Evolutionary conservation across 805 yeast genomes (phyloP), one percentile per base, ranked within the genome.

Genomic region (Komagataella pastoris): DNA sequence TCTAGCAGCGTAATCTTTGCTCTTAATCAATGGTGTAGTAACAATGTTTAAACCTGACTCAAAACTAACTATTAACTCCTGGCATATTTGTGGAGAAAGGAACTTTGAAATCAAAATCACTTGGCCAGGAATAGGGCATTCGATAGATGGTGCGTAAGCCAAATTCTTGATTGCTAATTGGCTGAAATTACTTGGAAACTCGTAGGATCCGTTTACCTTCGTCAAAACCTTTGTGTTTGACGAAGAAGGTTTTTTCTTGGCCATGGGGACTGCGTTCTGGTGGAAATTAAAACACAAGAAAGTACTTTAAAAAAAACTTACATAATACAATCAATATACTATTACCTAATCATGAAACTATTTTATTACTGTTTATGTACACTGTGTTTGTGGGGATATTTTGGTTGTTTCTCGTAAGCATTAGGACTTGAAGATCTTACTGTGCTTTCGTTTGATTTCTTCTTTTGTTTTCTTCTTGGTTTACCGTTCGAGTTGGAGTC

Each of bases 391-490:
- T 30, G 40, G 40, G 40, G 40, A 30, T 81, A 82, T 57, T 72
- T 77, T 1, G 97, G 97, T 64, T 88, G 96, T 44, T 79, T 68
- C 63, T 90, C 98, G 60, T 91, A 91, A 0, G 97, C 96, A 66
- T 91, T 87, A 18, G 86, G 95, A 55, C 73, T 70, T 47, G 71
- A 67, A 7, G 59, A 54, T 44, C 61, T 49, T 49, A 6, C 24
- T n/a, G 30, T 49, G 46, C 17, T 49, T 47, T 21, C 54, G 44
- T 36, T 55, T 46, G n/a, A 46, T 8, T 30, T 30, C 8, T 30
- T 30, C 40, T 30, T 30, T 43, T 10, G 51, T 14, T 50, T 30
- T 14, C 14, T 30, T 14, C 8, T 30, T 14, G 40, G 40, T 14
- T 10, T 5, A 14, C 40, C 40, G 40, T 30, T 30, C n/a, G 52